phyloP scores from a whole-genome alignment of 257 asterid genomes.

The Scutellaria barbata region DNA sequence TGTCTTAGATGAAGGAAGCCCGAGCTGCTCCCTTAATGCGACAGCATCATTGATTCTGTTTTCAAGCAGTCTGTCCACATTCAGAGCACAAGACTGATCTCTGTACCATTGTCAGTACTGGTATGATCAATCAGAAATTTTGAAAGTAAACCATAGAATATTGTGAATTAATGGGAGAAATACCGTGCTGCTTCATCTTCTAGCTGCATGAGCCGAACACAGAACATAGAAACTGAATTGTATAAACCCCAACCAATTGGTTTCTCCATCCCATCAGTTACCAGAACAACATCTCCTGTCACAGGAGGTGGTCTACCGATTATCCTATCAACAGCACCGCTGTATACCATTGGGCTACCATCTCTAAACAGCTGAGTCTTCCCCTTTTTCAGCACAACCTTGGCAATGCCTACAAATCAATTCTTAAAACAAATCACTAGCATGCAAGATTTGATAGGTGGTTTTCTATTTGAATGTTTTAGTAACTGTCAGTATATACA shows the following conservation, averaged over 20 bases:
- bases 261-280: constrained; percentile 84
- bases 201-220: constrained; percentile 92
- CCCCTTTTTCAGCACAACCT: constrained; percentile 90
- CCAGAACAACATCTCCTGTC: constrained; percentile 88
- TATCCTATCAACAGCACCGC: constrained; percentile 93
- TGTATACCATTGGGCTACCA: constrained; percentile 96
- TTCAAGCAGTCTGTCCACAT: constrained; percentile 69
- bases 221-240: constrained; percentile 93
- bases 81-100: constrained; percentile 72
- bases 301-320: constrained; percentile 88
- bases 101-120: constrained; percentile 45
- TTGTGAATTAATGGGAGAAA: neutral
- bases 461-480: neutral
- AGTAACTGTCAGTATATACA: neutral
- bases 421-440: constrained; percentile 23
- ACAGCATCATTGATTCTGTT: constrained; percentile 73
- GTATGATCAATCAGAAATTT: constrained; percentile 21
- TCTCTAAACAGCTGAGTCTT: constrained; percentile 83
- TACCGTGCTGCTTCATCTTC: constrained; percentile 88
- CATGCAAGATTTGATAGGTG: constrained; percentile 4
- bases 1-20: constrained; percentile 75
- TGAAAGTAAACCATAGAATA: constrained; percentile 22
- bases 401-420: constrained; percentile 65
- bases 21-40: constrained; percentile 63
- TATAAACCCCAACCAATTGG: constrained; percentile 98